These are phyloP conservation scores for Hymenotorrendiella dingleyae DNA, from an alignment of 2,329 filamentous ascomycete genomes.

Conservation along the genomic window DNA sequence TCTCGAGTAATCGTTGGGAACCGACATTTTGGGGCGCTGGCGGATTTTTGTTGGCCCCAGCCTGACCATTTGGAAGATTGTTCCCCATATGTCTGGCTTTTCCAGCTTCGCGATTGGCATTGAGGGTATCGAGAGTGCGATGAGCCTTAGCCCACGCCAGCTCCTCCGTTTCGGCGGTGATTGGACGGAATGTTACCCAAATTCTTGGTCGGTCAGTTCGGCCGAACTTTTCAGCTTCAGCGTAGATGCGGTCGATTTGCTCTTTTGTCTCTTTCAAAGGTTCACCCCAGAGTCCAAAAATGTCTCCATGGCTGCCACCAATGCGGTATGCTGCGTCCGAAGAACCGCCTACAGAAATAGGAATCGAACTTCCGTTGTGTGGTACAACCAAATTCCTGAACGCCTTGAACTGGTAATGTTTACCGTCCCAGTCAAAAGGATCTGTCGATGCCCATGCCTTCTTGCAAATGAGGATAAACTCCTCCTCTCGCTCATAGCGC, in stretches of 20 bases:
- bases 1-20: slow-evolving; percentile 52
- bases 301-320: slow-evolving; percentile 52
- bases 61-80: too few relatives aligned
- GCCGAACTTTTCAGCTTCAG: slow-evolving; percentile 51
- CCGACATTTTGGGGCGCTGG: slow-evolving; percentile 54
- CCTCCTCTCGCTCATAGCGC: slow-evolving; percentile 52
- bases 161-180: slow-evolving; percentile 55
- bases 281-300: slow-evolving; percentile 60
- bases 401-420: slow-evolving; percentile 54
- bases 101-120: slow-evolving; percentile 35
- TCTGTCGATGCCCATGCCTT: slow-evolving; percentile 51
- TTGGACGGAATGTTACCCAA: slow-evolving; percentile 60
- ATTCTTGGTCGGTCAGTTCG: slow-evolving; percentile 48
- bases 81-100: too few relatives aligned
- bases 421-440: slow-evolving; percentile 55
- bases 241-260: slow-evolving; percentile 56
- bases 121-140: slow-evolving; percentile 46
- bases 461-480: slow-evolving; percentile 55
- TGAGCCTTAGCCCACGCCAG: slow-evolving; percentile 57
- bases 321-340: slow-evolving; percentile 54
- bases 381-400: slow-evolving; percentile 51
- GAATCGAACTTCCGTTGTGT: slow-evolving; percentile 43
- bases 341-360: slow-evolving; percentile 53
- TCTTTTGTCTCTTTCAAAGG: slow-evolving; percentile 58
- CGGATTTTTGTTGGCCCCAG: slow-evolving; percentile 26